Evolutionary conservation across 768 basidiomycete genomes (phyloP).

Genomic region (Chalciporus piperatus): DNA sequence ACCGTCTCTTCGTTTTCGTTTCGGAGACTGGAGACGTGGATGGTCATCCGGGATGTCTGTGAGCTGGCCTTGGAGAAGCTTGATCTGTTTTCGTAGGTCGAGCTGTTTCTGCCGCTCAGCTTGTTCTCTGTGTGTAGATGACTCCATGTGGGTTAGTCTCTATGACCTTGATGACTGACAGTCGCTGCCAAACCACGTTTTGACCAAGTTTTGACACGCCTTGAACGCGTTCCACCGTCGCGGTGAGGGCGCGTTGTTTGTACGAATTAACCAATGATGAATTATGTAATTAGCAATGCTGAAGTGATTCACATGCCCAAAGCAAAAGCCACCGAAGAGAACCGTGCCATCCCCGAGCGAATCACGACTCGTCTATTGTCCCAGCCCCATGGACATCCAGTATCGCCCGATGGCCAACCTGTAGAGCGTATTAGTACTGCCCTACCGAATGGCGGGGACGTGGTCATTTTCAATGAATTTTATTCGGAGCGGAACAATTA

Average conservation of each 20-base stretch:
- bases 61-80: conserved; percentile 54
- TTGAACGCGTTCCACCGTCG: conserved; percentile 16
- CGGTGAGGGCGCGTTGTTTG: conserved; percentile 24
- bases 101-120: conserved; percentile 42
- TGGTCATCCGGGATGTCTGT: conserved; percentile 30
- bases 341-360: background rate
- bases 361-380: conserved; percentile 8
- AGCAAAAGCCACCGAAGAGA: background rate
- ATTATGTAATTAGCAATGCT: conserved; percentile 20
- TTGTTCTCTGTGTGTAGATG: conserved; percentile 41
- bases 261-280: background rate
- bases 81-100: conserved; percentile 55
- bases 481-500: conserved; percentile 5
- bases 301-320: conserved; percentile 10
- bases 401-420: conserved; percentile 3
- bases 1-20: conserved; percentile 43
- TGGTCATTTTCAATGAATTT: background rate
- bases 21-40: conserved; percentile 38
- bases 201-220: background rate
- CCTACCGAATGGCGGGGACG: conserved; percentile 1
- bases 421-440: background rate
- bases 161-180: background rate
- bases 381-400: conserved; percentile 3
- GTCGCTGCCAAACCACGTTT: conserved; percentile 14
- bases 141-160: conserved; percentile 46